Evolutionary conservation across 345 rosid species (phyloP).

Genomic region (Citrus reticulata): DNA sequence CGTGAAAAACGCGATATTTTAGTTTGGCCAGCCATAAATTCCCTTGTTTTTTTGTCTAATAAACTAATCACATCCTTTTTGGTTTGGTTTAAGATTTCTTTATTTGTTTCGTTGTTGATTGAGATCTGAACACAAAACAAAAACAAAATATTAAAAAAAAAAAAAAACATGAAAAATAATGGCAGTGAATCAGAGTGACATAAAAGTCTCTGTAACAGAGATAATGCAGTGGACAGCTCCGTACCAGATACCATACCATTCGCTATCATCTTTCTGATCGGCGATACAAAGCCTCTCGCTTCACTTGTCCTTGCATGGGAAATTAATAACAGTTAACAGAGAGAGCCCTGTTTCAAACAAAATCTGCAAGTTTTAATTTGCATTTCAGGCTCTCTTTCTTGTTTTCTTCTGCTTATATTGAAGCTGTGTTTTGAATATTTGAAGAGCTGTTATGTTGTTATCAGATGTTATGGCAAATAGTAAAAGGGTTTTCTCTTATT

Average conservation of each 20-base stretch:
- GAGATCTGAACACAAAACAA: constrained; percentile 15
- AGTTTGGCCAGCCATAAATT: neutral
- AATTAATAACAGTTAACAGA: neutral
- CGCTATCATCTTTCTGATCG: neutral
- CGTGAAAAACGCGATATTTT: constrained; percentile 22
- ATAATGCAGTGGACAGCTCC: constrained; percentile 5
- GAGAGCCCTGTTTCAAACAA: constrained; percentile 18
- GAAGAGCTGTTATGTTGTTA: neutral
- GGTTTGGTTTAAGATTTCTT: constrained; percentile 19
- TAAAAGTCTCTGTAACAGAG: constrained; percentile 3
- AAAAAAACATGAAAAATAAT: neutral
- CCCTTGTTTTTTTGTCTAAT: neutral
- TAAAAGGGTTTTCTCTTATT: neutral
- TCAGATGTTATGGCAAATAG: neutral
- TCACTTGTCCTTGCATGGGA: neutral
- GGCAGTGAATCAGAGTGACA: neutral
- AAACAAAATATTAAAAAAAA: neutral
- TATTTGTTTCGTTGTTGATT: neutral
- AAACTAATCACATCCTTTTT: neutral
- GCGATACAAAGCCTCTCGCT: neutral
- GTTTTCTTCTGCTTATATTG: neutral
- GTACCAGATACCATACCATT: neutral
- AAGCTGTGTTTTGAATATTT: neutral
- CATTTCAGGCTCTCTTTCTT: neutral
- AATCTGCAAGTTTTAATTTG: constrained; percentile 20